A percentile compares a stretch with the other conserved stretches of the same genome.
These are phyloP conservation scores for Tilletia horrida DNA, from an alignment of 1,284 basidiomycete genomes.

Conservation along the genomic window DNA sequence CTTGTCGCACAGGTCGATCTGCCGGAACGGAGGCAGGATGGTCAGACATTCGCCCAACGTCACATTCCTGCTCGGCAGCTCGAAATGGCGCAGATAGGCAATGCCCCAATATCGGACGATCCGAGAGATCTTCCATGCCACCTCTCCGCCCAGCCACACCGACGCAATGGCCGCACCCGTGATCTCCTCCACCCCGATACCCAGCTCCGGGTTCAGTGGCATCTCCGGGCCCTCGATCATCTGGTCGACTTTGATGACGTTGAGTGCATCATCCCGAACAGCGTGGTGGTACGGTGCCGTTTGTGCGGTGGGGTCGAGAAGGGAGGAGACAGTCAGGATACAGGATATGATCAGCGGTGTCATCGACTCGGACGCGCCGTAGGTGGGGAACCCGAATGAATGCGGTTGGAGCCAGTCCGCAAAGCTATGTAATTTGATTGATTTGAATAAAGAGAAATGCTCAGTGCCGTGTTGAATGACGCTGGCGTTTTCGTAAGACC, in stretches of 20 bases:
- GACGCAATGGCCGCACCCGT: constrained; percentile 40
- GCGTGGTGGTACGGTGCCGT: constrained; percentile 29
- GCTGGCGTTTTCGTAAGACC: too few relatives aligned
- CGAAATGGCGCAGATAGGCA: constrained; percentile 43
- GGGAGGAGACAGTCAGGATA: constrained; percentile 41
- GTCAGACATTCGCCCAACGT: constrained; percentile 43
- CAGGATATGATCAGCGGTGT: constrained; percentile 47
- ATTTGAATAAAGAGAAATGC: too few relatives aligned
- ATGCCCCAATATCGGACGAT: constrained; percentile 41
- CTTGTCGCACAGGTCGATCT: constrained; percentile 42
- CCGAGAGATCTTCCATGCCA: constrained; percentile 30
- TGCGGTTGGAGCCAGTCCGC: constrained; percentile 43
- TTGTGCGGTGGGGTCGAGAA: constrained; percentile 35
- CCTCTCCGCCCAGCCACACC: constrained; percentile 39
- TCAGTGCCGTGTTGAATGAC: too few relatives aligned
- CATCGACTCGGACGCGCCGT: constrained; percentile 43
- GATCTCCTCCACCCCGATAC: constrained; percentile 50
- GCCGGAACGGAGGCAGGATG: constrained; percentile 43
- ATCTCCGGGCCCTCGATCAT: constrained; percentile 27
- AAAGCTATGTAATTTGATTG: constrained; percentile 32
- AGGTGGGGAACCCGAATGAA: constrained; percentile 46
- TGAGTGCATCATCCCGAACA: constrained; percentile 36
- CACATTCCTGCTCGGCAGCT: constrained; percentile 24
- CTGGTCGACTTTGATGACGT: constrained; percentile 32
- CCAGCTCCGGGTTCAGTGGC: constrained; percentile 44